Conservation (phyloP, 2,329 filamentous ascomycete species). For the Xenoacremonium recifei region DNA sequence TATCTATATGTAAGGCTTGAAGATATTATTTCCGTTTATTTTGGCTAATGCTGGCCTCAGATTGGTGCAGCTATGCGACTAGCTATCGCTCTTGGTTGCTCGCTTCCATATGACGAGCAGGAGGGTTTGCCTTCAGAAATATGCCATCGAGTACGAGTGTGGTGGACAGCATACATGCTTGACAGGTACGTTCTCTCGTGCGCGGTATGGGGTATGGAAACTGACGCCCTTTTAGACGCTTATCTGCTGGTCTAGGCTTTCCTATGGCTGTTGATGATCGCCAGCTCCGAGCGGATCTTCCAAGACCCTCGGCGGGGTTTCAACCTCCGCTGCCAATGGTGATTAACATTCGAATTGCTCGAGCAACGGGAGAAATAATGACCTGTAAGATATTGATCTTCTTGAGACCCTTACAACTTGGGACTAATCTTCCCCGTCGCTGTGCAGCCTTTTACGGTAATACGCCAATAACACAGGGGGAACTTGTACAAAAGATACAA, state of each 20-base stretch:
- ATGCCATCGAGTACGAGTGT: constrained; percentile 24
- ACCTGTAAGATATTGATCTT: constrained; percentile 22
- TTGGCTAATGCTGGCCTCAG: constrained; percentile 6
- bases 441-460: constrained; percentile 26
- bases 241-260: constrained; percentile 25
- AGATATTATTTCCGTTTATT: background rate
- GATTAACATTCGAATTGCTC: constrained; percentile 26
- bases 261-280: constrained; percentile 26
- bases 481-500: constrained; percentile 26
- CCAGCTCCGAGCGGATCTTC: constrained; percentile 25
- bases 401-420: no score
- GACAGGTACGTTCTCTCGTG: constrained; percentile 18
- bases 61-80: constrained; percentile 25
- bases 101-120: constrained; percentile 23
- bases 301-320: constrained; percentile 22
- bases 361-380: constrained; percentile 27
- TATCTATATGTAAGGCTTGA: constrained; percentile 23
- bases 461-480: constrained; percentile 19
- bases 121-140: constrained; percentile 24
- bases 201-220: background rate
- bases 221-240: constrained; percentile 12
- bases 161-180: constrained; percentile 31
- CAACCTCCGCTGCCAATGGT: constrained; percentile 22
- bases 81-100: constrained; percentile 25
- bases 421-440: no score